Evolutionary conservation across 2,329 filamentous ascomycete genomes (phyloP).

Genomic region (Penicillium expansum): DNA sequence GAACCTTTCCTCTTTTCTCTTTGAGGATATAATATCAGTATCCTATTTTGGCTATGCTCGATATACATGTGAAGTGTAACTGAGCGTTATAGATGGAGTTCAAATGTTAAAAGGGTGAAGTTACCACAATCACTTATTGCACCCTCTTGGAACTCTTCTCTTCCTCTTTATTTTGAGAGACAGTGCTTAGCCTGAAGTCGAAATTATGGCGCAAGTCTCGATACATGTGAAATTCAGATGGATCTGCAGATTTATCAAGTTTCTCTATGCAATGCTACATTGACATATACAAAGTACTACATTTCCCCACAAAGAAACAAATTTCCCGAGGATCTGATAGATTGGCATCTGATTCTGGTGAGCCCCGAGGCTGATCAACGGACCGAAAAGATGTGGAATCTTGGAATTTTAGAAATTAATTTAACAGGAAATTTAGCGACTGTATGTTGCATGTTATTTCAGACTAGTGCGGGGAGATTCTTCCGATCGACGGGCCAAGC

Average conservation of each 20-base stretch:
- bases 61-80: not conserved
- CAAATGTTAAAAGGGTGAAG: not conserved
- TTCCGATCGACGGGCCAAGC: conserved; percentile 5
- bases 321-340: not conserved
- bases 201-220: not conserved
- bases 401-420: not conserved
- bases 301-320: not conserved
- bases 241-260: not conserved
- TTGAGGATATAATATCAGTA: not conserved
- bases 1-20: not conserved
- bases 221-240: not conserved
- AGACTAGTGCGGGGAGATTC: not conserved
- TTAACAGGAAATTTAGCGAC: not conserved
- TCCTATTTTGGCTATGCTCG: not conserved
- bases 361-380: conserved; percentile 4
- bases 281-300: not conserved
- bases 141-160: too few species aligned
- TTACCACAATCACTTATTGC: not conserved
- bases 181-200: not conserved
- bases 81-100: not conserved
- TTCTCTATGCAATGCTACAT: not conserved
- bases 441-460: not conserved
- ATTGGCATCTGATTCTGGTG: not conserved
- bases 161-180: not conserved
- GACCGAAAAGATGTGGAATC: not conserved